Base-by-base conservation (phyloP, 2,329 filamentous ascomycete species). In the Sclerotinia spermophila region DNA sequence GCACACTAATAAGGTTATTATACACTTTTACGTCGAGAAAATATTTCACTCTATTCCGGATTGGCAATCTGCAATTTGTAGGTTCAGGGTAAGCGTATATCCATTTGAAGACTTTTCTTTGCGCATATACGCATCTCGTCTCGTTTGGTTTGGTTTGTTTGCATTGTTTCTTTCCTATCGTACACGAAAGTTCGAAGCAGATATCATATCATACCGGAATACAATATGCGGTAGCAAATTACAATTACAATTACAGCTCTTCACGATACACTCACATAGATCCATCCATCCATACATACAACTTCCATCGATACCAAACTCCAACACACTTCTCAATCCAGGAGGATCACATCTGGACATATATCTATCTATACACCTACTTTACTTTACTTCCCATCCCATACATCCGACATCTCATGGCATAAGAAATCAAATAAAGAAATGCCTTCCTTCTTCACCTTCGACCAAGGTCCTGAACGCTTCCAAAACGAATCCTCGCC, bases 381-480 rank as follows among this genome's bases (percentile, higher is more conserved):
- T 53, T 53, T 53, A 7, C n/a, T 30, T 53, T 2, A 48, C 24
- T 2, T 48, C 4, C 45, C 13, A 21, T 48, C 45, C 10, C 1
- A n/a, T 51, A 3, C 45, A 51, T 27, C 48, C 48, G 13, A 53
- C 21, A 17, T 59, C 35, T 24, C 30, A 35, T 38, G 35, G 56
- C 13, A 59, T 38, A 59, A n/a, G 21, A 15, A 61, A 42, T 5
- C 13, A 67, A 56, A 24, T 13, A 67, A 71, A 71, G 66, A 71
- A 76, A 90, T 90, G 87, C 86, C 88, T 78, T 83, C 85, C 77
- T 89, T 90, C 83, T 90, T 91, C 81, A 84, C 86, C 79, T 91
- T 91, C 81, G 88, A 88, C 73, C 88, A 88, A 77, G 89, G 88
- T 79, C 84, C 82, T 77, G 89, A 90, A 81, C 85, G 87, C 71